Conservation (phyloP, 2,329 filamentous ascomycete species). For the Sordariomycetes sp. region DNA sequence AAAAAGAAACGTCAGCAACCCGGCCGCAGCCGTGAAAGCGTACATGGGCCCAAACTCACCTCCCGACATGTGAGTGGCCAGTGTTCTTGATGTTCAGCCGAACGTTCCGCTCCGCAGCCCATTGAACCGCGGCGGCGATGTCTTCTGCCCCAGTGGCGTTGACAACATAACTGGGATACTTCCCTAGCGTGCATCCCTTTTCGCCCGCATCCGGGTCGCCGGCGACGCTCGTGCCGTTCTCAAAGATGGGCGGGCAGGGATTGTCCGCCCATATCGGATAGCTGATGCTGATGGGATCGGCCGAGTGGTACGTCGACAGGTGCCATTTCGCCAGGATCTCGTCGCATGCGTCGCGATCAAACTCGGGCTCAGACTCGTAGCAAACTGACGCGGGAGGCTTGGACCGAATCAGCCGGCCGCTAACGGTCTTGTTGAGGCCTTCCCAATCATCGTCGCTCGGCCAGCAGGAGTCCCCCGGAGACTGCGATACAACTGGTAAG, state of each 20-base stretch:
- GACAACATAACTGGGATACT: conserved; percentile 27
- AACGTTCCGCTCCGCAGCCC: conserved; percentile 24
- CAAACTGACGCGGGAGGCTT: conserved; percentile 36
- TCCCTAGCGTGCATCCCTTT: conserved; percentile 29
- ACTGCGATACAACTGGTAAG: neutral
- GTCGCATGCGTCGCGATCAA: conserved; percentile 27
- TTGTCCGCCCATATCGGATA: conserved; percentile 15
- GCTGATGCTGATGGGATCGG: conserved; percentile 1
- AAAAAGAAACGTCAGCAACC: neutral
- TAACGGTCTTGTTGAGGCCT: conserved; percentile 33
- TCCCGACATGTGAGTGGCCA: conserved; percentile 11
- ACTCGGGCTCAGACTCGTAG: conserved; percentile 26
- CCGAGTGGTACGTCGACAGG: conserved; percentile 10
- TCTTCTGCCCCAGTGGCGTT: conserved; percentile 18
- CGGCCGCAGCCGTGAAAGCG: neutral
- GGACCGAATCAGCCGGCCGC: conserved; percentile 35
- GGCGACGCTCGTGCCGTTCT: conserved; percentile 16
- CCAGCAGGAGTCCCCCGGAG: conserved; percentile 27
- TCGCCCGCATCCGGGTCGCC: conserved; percentile 23
- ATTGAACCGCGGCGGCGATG: conserved; percentile 19
- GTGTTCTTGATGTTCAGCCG: conserved; percentile 23
- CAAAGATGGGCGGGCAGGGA: conserved; percentile 18
- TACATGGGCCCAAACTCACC: neutral
- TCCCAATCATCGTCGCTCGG: conserved; percentile 30
- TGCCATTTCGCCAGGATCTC: conserved; percentile 15